Conservation (phyloP, 148 eudicot species). For the Rhododendron henanense region DNA sequence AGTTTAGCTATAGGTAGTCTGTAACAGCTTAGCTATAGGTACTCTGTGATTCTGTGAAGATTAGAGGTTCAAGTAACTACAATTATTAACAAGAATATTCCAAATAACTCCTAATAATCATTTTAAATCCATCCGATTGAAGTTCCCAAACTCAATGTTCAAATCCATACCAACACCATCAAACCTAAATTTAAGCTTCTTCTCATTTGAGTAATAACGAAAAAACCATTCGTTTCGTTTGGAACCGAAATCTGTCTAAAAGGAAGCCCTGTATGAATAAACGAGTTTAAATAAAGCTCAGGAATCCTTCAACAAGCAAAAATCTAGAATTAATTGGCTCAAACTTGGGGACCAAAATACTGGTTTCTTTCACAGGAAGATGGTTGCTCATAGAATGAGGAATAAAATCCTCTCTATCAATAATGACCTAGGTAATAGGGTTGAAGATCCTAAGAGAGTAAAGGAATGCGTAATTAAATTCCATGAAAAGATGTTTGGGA, state of each 20-base stretch:
- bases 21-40: no score
- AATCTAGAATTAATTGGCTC: not conserved
- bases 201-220: not conserved
- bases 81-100: not conserved
- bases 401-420: not conserved
- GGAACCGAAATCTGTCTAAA: not conserved
- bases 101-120: not conserved
- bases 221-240: not conserved
- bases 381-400: not conserved
- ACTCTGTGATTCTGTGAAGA: not conserved
- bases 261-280: not conserved
- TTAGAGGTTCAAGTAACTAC: not conserved
- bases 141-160: not conserved
- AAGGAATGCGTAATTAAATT: not conserved
- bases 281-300: not conserved
- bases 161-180: not conserved
- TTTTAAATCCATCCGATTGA: not conserved
- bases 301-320: not conserved
- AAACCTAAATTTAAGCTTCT: not conserved
- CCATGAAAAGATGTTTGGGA: not conserved
- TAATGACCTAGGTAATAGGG: not conserved
- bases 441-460: not conserved
- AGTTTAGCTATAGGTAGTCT: not conserved
- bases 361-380: not conserved
- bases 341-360: not conserved